Evolutionary conservation across 2,329 filamentous ascomycete genomes (phyloP).

Genomic region (Aspergillus costaricaensis): DNA sequence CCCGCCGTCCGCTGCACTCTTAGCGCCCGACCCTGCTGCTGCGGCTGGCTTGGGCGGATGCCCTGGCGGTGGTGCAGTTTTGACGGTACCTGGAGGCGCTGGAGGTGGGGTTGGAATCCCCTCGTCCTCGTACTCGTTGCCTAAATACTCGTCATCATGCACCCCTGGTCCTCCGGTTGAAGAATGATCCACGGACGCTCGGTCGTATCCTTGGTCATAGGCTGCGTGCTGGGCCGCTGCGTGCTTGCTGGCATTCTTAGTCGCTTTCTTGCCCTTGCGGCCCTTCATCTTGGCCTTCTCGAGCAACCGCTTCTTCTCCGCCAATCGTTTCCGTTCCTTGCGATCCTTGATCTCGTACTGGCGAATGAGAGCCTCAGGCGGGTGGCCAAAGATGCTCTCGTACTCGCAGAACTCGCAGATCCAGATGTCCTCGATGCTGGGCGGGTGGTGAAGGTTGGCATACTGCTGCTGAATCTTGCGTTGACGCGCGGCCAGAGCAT

Average conservation of each 20-base stretch:
- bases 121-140: slow-evolving; percentile 56
- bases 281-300: slow-evolving; percentile 96
- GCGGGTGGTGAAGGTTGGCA: slow-evolving; percentile 73
- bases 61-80: slow-evolving; percentile 68
- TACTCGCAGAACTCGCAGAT: slow-evolving; percentile 99
- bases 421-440: slow-evolving; percentile 74
- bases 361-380: slow-evolving; percentile 79
- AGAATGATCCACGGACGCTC: slow-evolving; percentile 43
- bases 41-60: slow-evolving; percentile 40
- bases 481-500: slow-evolving; percentile 72
- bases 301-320: slow-evolving; percentile 79
- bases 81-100: slow-evolving; percentile 61
- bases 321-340: slow-evolving; percentile 76
- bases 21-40: slow-evolving; percentile 20
- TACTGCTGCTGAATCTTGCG: slow-evolving; percentile 76
- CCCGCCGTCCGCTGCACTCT: slow-evolving; percentile 32
- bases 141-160: slow-evolving; percentile 53
- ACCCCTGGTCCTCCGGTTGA: slow-evolving; percentile 39
- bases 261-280: slow-evolving; percentile 81
- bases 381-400: slow-evolving; percentile 88
- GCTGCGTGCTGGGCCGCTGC: slow-evolving; percentile 34
- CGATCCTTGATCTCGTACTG: slow-evolving; percentile 95
- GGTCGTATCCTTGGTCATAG: slow-evolving; percentile 46
- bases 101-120: slow-evolving; percentile 41
- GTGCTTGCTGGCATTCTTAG: slow-evolving; percentile 63